Evolutionary conservation across 768 basidiomycete species (phyloP).

Genomic region (Neoboletus brunneissimus): DNA sequence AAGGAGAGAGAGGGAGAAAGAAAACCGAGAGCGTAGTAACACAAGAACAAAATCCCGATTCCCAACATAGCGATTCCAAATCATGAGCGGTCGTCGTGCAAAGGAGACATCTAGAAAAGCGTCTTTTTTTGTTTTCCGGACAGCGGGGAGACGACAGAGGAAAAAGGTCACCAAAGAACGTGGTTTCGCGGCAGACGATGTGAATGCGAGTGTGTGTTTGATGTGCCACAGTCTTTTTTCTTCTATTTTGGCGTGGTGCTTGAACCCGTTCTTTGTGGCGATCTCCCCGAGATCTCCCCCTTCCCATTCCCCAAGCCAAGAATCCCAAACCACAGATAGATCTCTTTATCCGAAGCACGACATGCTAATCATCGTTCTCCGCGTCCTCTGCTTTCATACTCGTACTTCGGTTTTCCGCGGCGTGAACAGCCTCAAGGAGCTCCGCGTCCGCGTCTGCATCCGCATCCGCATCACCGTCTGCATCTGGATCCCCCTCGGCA

Average conservation of each 20-base stretch:
- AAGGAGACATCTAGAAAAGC: conserved; percentile 5
- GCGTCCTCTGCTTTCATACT: conserved; percentile 30
- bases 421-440: conserved; percentile 50
- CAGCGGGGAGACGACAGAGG: conserved; percentile 9
- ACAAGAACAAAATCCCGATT: conserved; percentile 1
- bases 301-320: conserved; percentile 16
- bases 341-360: background rate
- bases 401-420: conserved; percentile 43
- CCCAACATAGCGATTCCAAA: conserved; percentile 14
- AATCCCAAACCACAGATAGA: background rate
- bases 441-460: conserved; percentile 42
- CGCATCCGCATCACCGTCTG: conserved; percentile 37
- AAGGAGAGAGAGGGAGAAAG: background rate
- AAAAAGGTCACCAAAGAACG: background rate
- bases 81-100: conserved; percentile 9
- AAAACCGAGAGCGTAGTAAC: conserved; percentile 3
- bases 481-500: conserved; percentile 35
- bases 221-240: background rate
- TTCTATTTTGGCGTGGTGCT: background rate
- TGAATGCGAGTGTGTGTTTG: background rate
- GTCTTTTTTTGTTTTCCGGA: conserved; percentile 6
- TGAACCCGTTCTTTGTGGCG: conserved; percentile 5
- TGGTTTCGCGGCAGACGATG: conserved; percentile 1
- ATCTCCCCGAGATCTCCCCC: conserved; percentile 7
- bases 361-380: conserved; percentile 21